Conservation (phyloP, 805 yeast species). For the Brettanomyces bruxellensis region DNA sequence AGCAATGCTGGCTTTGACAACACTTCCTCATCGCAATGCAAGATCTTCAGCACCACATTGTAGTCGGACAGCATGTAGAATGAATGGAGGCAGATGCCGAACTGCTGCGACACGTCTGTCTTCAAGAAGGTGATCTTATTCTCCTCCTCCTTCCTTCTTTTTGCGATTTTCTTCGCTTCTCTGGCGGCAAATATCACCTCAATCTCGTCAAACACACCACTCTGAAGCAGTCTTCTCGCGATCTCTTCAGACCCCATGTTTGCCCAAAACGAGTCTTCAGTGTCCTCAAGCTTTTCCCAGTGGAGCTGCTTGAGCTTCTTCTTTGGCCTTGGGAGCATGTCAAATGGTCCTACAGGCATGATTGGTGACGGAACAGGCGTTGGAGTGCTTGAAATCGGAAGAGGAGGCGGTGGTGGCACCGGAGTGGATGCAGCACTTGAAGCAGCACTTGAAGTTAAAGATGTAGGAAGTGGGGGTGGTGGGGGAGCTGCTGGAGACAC, state of each 20-base stretch:
- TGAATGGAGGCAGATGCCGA: conserved; percentile 86
- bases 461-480: conserved; percentile 20
- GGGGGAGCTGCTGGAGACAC: conserved; percentile 20
- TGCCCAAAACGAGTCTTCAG: conserved; percentile 83
- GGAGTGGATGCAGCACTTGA: conserved; percentile 19
- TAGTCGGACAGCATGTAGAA: conserved; percentile 54
- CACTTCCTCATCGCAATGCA: conserved; percentile 69
- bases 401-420: conserved; percentile 23
- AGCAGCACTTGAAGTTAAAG: not conserved
- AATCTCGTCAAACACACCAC: conserved; percentile 76
- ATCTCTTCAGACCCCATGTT: conserved; percentile 48
- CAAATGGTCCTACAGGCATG: conserved; percentile 29
- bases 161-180: conserved; percentile 44
- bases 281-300: conserved; percentile 88
- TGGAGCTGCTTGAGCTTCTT: conserved; percentile 86
- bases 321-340: conserved; percentile 57
- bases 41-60: conserved; percentile 58
- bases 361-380: conserved; percentile 13
- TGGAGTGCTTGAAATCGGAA: conserved; percentile 6
- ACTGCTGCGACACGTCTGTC: conserved; percentile 85
- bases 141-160: conserved; percentile 36
- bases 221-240: conserved; percentile 55
- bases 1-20: conserved; percentile 62
- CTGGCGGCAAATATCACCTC: conserved; percentile 85
- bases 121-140: conserved; percentile 63